Evolutionary conservation across 2,329 filamentous ascomycete species (phyloP).

Genomic region (Zymoseptoria pseudotritici): DNA sequence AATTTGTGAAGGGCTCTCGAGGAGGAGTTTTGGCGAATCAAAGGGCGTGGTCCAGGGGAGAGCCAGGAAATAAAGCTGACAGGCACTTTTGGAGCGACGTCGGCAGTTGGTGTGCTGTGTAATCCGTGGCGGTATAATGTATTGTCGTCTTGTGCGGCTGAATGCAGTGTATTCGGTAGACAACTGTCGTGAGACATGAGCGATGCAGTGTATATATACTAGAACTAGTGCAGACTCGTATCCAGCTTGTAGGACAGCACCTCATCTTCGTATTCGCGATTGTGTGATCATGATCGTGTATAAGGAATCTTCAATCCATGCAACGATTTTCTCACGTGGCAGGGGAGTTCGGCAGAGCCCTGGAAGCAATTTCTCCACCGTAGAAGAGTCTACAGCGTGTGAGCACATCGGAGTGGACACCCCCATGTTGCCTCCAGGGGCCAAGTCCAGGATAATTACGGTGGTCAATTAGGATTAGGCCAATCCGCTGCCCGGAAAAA

Average conservation of each 20-base stretch:
- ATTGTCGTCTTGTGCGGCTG: too few relatives aligned
- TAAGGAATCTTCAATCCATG: background rate
- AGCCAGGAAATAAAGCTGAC: background rate
- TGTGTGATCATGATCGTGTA: background rate
- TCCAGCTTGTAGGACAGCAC: background rate
- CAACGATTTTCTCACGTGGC: background rate
- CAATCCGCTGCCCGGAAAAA: too few relatives aligned
- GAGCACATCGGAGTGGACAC: too few relatives aligned
- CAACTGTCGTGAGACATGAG: too few relatives aligned
- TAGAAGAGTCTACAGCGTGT: too few relatives aligned
- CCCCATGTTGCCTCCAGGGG: too few relatives aligned
- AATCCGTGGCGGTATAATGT: background rate
- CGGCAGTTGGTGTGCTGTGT: background rate
- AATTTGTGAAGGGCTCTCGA: background rate
- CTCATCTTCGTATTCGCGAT: background rate
- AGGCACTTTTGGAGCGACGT: background rate
- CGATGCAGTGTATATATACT: background rate
- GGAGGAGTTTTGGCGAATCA: background rate
- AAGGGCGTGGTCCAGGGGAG: background rate
- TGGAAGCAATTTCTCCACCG: too few relatives aligned
- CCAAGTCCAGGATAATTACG: too few relatives aligned
- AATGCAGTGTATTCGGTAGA: too few relatives aligned
- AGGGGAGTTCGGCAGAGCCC: too few relatives aligned
- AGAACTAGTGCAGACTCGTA: background rate
- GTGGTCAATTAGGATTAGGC: too few relatives aligned